These are phyloP conservation scores for Pisolithus tinctorius DNA, from an alignment of 768 basidiomycete genomes.

Conservation along the genomic window DNA sequence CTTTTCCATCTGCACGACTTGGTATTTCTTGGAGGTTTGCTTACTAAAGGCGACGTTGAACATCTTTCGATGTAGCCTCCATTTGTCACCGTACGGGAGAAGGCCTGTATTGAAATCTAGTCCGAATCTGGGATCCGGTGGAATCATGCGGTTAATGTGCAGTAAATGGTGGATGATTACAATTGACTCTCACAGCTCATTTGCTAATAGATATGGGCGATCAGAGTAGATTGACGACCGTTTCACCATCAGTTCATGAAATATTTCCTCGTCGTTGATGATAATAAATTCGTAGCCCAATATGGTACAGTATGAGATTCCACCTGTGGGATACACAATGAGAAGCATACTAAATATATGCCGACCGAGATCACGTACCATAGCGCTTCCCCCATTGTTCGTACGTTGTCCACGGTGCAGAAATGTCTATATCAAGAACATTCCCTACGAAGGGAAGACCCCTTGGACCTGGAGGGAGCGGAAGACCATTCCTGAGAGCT, in stretches of 20 bases:
- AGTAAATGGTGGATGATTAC: background rate
- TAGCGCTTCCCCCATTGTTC: conserved; percentile 25
- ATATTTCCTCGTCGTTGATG: conserved; percentile 37
- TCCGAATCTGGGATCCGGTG: conserved; percentile 1
- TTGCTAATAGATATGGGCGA: conserved; percentile 32
- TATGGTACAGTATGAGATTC: conserved; percentile 43
- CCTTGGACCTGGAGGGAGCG: conserved; percentile 48
- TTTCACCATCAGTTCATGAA: conserved; percentile 40
- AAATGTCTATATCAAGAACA: conserved; percentile 12
- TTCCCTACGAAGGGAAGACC: conserved; percentile 33
- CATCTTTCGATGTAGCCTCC: conserved; percentile 12
- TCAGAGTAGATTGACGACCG: conserved; percentile 44
- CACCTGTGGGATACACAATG: conserved; percentile 20
- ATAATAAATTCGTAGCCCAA: conserved; percentile 40
- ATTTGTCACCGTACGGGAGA: conserved; percentile 13
- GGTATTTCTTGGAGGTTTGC: background rate
- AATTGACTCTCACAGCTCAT: conserved; percentile 10
- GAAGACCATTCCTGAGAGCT: conserved; percentile 11
- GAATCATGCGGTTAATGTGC: background rate
- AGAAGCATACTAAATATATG: background rate
- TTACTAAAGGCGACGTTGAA: conserved; percentile 7
- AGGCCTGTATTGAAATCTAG: conserved; percentile 6
- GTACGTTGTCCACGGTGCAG: conserved; percentile 27
- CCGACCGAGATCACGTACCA: background rate
- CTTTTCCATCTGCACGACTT: conserved; percentile 1